A percentile compares a stretch with the other conserved stretches of the same genome.
These are phyloP conservation scores for Wallacemonas sp. DNA, from an alignment of 208 protist genomes.

Conservation along the genomic window DNA sequence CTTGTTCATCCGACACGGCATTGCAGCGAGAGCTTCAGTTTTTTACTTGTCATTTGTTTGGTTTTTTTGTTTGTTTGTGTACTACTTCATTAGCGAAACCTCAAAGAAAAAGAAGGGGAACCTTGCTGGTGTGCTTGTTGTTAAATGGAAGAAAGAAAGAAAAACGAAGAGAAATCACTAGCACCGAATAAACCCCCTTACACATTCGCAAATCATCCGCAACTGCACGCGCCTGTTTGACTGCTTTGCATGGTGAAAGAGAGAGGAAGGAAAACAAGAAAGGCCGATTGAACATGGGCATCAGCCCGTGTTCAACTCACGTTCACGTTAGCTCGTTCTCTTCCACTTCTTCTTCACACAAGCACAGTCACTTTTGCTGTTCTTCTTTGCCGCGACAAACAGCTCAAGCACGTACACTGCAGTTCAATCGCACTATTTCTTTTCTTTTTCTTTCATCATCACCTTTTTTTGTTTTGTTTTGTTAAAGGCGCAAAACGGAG, in stretches of 20 bases:
- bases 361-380: no score
- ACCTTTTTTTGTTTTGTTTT: conserved; percentile 29
- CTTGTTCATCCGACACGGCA: no score
- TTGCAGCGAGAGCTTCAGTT: no score
- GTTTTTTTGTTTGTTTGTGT: not conserved
- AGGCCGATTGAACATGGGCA: no score
- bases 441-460: conserved; percentile 23
- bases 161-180: not conserved
- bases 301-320: no score
- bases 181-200: conserved; percentile 11
- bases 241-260: not conserved
- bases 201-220: not conserved
- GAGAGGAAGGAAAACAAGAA: conserved; percentile 13
- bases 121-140: not conserved
- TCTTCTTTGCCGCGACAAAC: no score
- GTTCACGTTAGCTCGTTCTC: no score
- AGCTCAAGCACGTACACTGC: no score
- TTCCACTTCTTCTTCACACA: no score
- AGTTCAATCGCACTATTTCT: no score
- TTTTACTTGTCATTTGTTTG: not conserved
- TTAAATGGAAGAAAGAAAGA: conserved; percentile 13
- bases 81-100: conserved; percentile 10
- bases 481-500: conserved; percentile 7
- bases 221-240: not conserved
- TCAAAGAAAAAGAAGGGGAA: not conserved